Evolutionary conservation across 2,329 filamentous ascomycete species (phyloP), one percentile per base, ranked within the genome.

Genomic region (Pestalotiopsis sp.): DNA sequence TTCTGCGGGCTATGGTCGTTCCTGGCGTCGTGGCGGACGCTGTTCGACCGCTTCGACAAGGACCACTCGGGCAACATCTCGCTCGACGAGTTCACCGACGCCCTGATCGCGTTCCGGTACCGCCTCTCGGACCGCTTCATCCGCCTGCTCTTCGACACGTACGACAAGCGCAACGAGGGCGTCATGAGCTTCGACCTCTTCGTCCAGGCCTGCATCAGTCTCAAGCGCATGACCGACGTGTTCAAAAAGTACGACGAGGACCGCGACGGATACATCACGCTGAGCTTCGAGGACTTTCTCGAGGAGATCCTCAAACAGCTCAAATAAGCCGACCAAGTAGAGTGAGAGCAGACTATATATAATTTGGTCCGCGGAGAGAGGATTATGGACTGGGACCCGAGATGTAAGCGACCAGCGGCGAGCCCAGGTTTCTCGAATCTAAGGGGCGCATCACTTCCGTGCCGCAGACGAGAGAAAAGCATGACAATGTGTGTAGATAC

Each of bases 221-320:
- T 99, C 76, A 98, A 98, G 88, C 89, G 96, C 75, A 98, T 99
- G 95, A 99, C 96, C 70, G 96, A 99, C 80, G 94, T 97, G 36
- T 99, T 99, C 80, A 99, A 99, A 87, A 95, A 95, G 82, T 99
- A 98, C 80, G 96, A 99, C 75, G 93, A 97, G 76, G 96, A 99
- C 80, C 89, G 96, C 57, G 96, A 98, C 81, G 96, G 96, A 1
- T 98, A 95, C 79, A 93, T 95, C 74, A 95, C 92, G 3, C 81
- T 95, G 66, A 93, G 91, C 78, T 95, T 95, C 75, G 92, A 94
- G 82, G 92, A 94, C 75, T 94, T 94, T 79, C 82, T 94, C 77
- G 91, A 90, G 49, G 91, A 90, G 81, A 90, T 90, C 71, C 74
- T 90, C 72, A 87, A 87, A 78, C 88, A 90, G 80, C 79, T 90